phyloP scores from a whole-genome alignment of 306 rosid genomes.

The Mucuna pruriens region DNA sequence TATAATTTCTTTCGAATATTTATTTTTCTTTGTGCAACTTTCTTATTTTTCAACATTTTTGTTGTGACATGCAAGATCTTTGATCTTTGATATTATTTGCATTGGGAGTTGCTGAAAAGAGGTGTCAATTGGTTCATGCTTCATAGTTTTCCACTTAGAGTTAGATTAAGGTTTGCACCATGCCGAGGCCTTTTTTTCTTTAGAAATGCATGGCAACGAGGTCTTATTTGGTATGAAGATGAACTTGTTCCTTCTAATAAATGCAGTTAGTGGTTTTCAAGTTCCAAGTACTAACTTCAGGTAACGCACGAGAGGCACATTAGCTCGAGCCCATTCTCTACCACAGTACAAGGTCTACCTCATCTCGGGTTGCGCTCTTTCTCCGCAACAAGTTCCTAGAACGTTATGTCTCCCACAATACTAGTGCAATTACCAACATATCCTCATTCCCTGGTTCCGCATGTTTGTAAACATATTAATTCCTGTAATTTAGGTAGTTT shows the following conservation, averaged over 20 bases:
- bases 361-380: conserved; percentile 47
- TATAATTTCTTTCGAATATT: background rate
- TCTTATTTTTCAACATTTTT: background rate
- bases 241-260: too few relatives aligned
- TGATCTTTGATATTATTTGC: too few relatives aligned
- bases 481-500: background rate
- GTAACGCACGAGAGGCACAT: conserved; percentile 19
- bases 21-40: background rate
- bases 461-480: background rate
- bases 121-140: background rate
- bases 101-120: background rate
- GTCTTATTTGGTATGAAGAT: background rate
- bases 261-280: background rate
- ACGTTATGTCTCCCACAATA: conserved; percentile 12
- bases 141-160: background rate
- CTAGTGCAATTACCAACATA: conserved; percentile 37
- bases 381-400: conserved; percentile 64
- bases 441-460: background rate
- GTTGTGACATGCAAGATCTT: background rate
- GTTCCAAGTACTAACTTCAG: conserved; percentile 1
- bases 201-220: background rate
- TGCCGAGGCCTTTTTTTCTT: background rate
- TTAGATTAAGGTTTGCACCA: background rate
- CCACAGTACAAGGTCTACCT: background rate
- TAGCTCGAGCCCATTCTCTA: conserved; percentile 9